A percentile compares a stretch with the other conserved stretches of the same genome.
These are phyloP conservation scores for Hygrophoropsis aurantiaca DNA, from an alignment of 768 basidiomycete species.

Conservation along the genomic window DNA sequence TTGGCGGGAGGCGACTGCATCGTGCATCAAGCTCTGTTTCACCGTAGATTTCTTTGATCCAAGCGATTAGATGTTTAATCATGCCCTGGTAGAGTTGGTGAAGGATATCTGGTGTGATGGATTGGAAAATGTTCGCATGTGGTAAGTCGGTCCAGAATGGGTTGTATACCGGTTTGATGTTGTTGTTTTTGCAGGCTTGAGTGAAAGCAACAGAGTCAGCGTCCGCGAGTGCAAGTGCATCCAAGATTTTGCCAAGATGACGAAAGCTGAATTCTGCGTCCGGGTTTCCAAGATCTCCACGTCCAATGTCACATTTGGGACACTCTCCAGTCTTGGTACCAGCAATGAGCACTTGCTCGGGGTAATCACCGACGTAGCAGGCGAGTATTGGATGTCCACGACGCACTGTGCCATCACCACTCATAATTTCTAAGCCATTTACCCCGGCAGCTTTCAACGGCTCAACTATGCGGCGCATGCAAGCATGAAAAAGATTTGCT, in stretches of 20 bases:
- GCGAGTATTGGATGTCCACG: slow-evolving; percentile 20
- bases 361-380: slow-evolving; percentile 17
- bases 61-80: slow-evolving; percentile 33
- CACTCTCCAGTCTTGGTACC: neutral
- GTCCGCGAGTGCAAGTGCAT: neutral
- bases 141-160: slow-evolving; percentile 28
- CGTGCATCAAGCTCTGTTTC: slow-evolving; percentile 36
- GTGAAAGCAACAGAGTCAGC: neutral
- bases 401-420: slow-evolving; percentile 34
- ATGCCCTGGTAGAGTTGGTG: slow-evolving; percentile 37
- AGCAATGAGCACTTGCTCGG: slow-evolving; percentile 15
- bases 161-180: slow-evolving; percentile 15
- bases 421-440: slow-evolving; percentile 31
- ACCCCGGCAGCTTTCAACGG: slow-evolving; percentile 28
- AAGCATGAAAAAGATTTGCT: slow-evolving; percentile 34
- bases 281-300: neutral
- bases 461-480: slow-evolving; percentile 30
- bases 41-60: slow-evolving; percentile 27
- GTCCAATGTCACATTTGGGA: slow-evolving; percentile 1
- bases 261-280: neutral
- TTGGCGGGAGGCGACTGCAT: slow-evolving; percentile 26
- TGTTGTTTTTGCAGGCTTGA: slow-evolving; percentile 2
- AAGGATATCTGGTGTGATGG: slow-evolving; percentile 33
- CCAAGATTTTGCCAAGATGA: neutral
- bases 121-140: slow-evolving; percentile 18